Percentiles rank a stretch among this genome's conserved stretches.
These are phyloP conservation scores for Kwoniella botswanensis DNA, from an alignment of 768 basidiomycete species.

Conservation along the genomic window DNA sequence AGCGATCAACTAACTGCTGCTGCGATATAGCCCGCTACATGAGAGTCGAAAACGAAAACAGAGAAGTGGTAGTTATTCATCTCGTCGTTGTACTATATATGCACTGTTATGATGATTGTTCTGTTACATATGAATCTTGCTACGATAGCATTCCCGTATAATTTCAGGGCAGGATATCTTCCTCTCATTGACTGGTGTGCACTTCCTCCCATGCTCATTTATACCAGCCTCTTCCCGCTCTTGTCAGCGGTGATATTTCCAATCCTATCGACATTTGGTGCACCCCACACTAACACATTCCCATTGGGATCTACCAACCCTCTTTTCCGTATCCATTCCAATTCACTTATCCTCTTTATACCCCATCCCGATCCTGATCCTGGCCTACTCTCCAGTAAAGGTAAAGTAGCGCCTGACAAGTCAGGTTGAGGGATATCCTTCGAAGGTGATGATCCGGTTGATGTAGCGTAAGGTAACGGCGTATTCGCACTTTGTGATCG, in stretches of 20 bases:
- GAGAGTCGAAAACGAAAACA: not conserved
- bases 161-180: too few species aligned
- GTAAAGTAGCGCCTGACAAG: slow-evolving; percentile 1
- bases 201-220: not conserved
- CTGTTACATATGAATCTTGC: not conserved
- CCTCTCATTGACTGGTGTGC: too few species aligned
- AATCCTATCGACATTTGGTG: slow-evolving; percentile 45
- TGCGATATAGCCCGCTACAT: slow-evolving; percentile 22
- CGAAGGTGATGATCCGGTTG: slow-evolving; percentile 22
- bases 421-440: slow-evolving; percentile 23
- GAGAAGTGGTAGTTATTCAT: slow-evolving; percentile 18
- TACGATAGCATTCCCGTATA: not conserved
- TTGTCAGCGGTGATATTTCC: slow-evolving; percentile 33
- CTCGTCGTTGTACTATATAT: slow-evolving; percentile 27
- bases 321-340: slow-evolving; percentile 36
- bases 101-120: not conserved
- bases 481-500: not conserved
- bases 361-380: not conserved
- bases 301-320: slow-evolving; percentile 48
- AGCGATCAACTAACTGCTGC: not conserved
- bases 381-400: slow-evolving; percentile 4
- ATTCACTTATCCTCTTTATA: slow-evolving; percentile 35
- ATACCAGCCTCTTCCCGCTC: slow-evolving; percentile 27
- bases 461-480: slow-evolving; percentile 24
- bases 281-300: slow-evolving; percentile 54